Evolutionary conservation across 75 land plant genomes (phyloP).

Genomic region (Sequoiadendron giganteum): DNA sequence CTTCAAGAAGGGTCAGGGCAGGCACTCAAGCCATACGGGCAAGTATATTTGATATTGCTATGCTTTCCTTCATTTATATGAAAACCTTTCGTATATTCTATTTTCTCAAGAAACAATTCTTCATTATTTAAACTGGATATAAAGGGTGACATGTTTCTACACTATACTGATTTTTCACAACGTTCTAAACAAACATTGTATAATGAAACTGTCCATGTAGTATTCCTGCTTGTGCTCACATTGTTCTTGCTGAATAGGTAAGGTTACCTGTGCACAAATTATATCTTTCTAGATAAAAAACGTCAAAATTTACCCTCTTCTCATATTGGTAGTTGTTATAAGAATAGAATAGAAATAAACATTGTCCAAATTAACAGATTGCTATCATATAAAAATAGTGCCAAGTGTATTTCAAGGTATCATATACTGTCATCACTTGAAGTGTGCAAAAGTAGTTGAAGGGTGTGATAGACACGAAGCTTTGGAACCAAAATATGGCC

Average conservation of each 20-base stretch:
- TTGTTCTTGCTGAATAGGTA: not conserved
- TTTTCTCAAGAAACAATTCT: not conserved
- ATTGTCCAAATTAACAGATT: not conserved
- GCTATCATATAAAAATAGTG: not conserved
- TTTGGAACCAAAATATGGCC: too few species aligned
- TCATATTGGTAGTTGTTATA: not conserved
- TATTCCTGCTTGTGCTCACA: not conserved
- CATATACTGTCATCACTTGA: conserved; percentile 2
- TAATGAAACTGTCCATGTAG: not conserved
- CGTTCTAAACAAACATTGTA: not conserved
- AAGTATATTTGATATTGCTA: not conserved
- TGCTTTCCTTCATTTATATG: not conserved
- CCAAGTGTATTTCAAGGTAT: not conserved
- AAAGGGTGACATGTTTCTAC: not conserved
- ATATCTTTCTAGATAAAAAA: not conserved
- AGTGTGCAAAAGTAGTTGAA: not conserved
- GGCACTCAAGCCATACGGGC: conserved; percentile 10
- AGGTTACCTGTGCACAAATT: not conserved
- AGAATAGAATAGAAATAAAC: not conserved
- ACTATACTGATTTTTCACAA: not conserved
- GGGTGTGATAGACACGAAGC: not conserved
- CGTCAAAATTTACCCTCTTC: not conserved
- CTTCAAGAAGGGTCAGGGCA: conserved; percentile 8
- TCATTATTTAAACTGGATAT: not conserved
- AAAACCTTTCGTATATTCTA: not conserved